These are phyloP conservation scores for Rhynchospora tenuis DNA, from an alignment of 176 grass and related monocot genomes.

Conservation along the genomic window DNA sequence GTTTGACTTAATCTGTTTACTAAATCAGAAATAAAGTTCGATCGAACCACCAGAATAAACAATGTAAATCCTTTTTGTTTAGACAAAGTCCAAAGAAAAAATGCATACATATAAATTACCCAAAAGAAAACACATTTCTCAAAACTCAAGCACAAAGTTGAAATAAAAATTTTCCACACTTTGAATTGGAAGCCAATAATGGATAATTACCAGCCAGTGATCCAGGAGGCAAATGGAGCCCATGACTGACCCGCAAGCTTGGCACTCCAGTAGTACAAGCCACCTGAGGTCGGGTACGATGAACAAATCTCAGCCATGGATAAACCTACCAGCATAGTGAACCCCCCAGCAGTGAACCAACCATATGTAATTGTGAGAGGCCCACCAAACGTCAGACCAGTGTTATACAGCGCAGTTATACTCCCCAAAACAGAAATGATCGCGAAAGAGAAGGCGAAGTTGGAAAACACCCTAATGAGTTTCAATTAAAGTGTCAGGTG, in stretches of 20 bases:
- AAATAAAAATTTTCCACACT: neutral
- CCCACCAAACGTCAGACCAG: slow-evolving; percentile 65
- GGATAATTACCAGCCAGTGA: slow-evolving; percentile 68
- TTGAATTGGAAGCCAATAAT: neutral
- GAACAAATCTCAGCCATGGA: slow-evolving; percentile 98
- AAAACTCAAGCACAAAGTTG: neutral
- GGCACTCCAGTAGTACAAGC: slow-evolving; percentile 91
- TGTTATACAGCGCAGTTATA: slow-evolving; percentile 83
- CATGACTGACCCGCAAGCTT: slow-evolving; percentile 57
- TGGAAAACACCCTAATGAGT: slow-evolving; percentile 55
- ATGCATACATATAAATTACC: neutral
- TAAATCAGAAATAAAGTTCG: neutral
- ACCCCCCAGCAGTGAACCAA: slow-evolving; percentile 74
- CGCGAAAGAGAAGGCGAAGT: slow-evolving; percentile 93
- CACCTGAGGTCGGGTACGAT: slow-evolving; percentile 83
- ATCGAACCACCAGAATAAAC: neutral
- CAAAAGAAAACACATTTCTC: neutral
- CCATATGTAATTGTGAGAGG: slow-evolving; percentile 70
- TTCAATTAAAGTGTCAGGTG: neutral
- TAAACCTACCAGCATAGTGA: slow-evolving; percentile 64
- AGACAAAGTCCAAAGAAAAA: neutral
- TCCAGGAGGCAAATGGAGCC: slow-evolving; percentile 87
- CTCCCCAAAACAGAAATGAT: slow-evolving; percentile 92
- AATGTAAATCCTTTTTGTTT: neutral
- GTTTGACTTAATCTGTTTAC: neutral